These are phyloP conservation scores for Coemansia sp. DNA, from an alignment of 192 early-diverging fungal species.

Conservation along the genomic window DNA sequence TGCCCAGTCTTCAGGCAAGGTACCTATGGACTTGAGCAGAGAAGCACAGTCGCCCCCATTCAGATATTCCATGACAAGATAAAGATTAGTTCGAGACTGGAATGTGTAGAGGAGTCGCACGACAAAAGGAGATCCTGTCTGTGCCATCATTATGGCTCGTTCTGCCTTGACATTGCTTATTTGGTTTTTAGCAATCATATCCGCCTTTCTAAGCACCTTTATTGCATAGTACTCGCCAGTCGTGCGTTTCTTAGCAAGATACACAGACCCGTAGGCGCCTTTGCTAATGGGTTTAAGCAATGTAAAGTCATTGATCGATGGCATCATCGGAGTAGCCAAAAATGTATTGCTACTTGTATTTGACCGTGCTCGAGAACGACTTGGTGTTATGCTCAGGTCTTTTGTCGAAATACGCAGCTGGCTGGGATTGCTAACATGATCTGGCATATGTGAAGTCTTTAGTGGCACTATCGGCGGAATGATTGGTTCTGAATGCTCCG, in stretches of 20 bases:
- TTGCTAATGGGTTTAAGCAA: slow-evolving; percentile 89
- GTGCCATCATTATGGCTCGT: slow-evolving; percentile 73
- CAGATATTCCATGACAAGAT: slow-evolving; percentile 89
- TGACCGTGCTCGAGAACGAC: slow-evolving; percentile 7
- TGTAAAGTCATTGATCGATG: slow-evolving; percentile 86
- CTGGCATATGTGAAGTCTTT: not conserved
- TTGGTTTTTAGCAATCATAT: slow-evolving; percentile 89
- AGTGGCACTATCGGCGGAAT: not conserved
- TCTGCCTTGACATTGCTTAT: slow-evolving; percentile 52
- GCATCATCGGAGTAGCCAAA: slow-evolving; percentile 61
- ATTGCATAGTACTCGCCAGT: slow-evolving; percentile 88
- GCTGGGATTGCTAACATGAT: not conserved
- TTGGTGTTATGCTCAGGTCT: slow-evolving; percentile 6
- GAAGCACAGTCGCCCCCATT: slow-evolving; percentile 86
- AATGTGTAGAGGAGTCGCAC: slow-evolving; percentile 88
- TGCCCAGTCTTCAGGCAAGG: slow-evolving; percentile 78
- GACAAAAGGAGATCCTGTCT: slow-evolving; percentile 83
- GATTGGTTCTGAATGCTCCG: not conserved
- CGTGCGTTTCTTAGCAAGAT: slow-evolving; percentile 76
- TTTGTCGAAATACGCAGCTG: slow-evolving; percentile 19
- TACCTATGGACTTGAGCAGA: slow-evolving; percentile 69
- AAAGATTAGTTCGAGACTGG: slow-evolving; percentile 82
- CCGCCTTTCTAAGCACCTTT: slow-evolving; percentile 85
- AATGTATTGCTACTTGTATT: slow-evolving; percentile 16
- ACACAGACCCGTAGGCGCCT: slow-evolving; percentile 91